Conservation (phyloP, 345 rosid species). For the Pugionium cornutum region DNA sequence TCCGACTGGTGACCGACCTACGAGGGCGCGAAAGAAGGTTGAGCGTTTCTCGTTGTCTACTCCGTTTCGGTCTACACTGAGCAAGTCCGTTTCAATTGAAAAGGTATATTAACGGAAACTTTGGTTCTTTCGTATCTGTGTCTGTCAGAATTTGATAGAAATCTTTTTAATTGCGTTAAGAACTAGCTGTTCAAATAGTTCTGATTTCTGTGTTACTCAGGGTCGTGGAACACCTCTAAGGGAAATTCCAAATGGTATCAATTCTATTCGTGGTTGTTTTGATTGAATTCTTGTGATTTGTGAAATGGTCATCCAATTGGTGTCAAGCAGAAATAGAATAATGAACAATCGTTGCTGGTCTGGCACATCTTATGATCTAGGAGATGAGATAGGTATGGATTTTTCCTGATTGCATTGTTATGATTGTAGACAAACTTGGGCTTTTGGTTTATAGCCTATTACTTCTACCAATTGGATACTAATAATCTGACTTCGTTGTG, state of each 20-base stretch:
- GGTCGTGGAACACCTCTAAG: slow-evolving; percentile 88
- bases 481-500: neutral
- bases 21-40: slow-evolving; percentile 84
- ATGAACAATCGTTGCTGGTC: slow-evolving; percentile 11
- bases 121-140: neutral
- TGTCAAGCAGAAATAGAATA: neutral
- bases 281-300: slow-evolving; percentile 5
- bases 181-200: neutral
- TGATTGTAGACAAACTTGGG: neutral
- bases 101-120: slow-evolving; percentile 48
- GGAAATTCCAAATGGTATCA: slow-evolving; percentile 90
- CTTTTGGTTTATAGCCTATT: neutral
- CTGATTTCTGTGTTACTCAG: slow-evolving; percentile 45
- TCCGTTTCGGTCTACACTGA: slow-evolving; percentile 50
- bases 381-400: slow-evolving; percentile 13
- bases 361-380: slow-evolving; percentile 23
- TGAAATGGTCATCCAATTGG: neutral
- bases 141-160: slow-evolving; percentile 13
- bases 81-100: slow-evolving; percentile 64
- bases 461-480: slow-evolving; percentile 1
- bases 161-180: too few relatives aligned
- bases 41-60: slow-evolving; percentile 80
- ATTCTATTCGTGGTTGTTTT: slow-evolving; percentile 1
- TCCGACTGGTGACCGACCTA: slow-evolving; percentile 69
- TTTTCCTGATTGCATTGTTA: neutral